Evolutionary conservation across 768 basidiomycete genomes (phyloP).

Genomic region (Mycena leptocephala): DNA sequence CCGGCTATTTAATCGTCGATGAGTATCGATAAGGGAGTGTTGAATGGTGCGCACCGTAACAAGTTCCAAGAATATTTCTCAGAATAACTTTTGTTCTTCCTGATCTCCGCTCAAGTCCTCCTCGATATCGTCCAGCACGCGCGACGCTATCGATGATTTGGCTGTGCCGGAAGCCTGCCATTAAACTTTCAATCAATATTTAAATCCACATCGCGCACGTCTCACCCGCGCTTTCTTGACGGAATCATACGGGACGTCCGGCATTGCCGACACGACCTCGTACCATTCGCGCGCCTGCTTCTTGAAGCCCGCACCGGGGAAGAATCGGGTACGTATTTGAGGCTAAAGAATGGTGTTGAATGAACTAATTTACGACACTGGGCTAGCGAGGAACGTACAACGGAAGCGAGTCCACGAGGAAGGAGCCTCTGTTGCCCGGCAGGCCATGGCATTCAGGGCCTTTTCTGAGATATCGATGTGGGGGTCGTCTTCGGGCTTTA

Average conservation of each 20-base stretch:
- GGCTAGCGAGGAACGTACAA: neutral
- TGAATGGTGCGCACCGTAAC: neutral
- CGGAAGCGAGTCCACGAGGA: slow-evolving; percentile 49
- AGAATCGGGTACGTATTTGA: slow-evolving; percentile 55
- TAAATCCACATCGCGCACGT: neutral
- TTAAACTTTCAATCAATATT: neutral
- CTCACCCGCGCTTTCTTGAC: slow-evolving; percentile 18
- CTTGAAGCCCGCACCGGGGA: slow-evolving; percentile 56
- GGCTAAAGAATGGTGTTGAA: slow-evolving; percentile 28
- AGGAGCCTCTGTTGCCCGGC: slow-evolving; percentile 47
- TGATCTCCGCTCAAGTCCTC: neutral
- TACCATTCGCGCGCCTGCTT: slow-evolving; percentile 47
- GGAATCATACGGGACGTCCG: slow-evolving; percentile 42
- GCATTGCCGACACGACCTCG: slow-evolving; percentile 35
- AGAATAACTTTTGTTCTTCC: neutral
- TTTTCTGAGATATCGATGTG: slow-evolving; percentile 51
- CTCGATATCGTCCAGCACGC: slow-evolving; percentile 30
- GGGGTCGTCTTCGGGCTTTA: slow-evolving; percentile 51
- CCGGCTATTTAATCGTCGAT: neutral
- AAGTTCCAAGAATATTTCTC: neutral
- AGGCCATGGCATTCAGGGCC: slow-evolving; percentile 45
- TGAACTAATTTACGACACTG: neutral
- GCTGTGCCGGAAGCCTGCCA: slow-evolving; percentile 30
- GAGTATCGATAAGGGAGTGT: neutral
- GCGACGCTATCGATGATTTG: slow-evolving; percentile 34